Base-by-base conservation (phyloP, 2,329 filamentous ascomycete species). In the Trichoderma citrinoviride region DNA sequence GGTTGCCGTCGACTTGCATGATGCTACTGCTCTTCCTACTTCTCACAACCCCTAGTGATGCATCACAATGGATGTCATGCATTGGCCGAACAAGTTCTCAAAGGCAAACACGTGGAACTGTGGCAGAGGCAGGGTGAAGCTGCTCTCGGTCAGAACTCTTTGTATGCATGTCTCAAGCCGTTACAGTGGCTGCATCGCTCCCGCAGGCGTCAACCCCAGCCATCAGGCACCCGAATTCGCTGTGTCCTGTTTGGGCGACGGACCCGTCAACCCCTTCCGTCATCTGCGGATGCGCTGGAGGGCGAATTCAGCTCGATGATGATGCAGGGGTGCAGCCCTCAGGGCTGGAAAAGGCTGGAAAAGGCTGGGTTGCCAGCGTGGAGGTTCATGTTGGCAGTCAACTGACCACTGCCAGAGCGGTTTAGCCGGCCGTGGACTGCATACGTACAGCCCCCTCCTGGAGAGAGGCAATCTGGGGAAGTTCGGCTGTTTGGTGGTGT, bases 261-360 rank as follows among this genome's bases (percentile, higher is more conserved):
- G 33, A 37, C 3, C 19, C 40, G 19, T 14, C 33, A 14, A 37
- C 21, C 46, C 14, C 40, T 37, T 53, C n/a, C 58, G 37, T 53
- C 46, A 47, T 61, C 58, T 50, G 40, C 33, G 47, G 58, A 53
- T 61, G 49, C 49, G 17, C 58, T 53, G 47, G 47, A 52, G n/a
- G 23, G 4, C 23, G 23, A 52, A 23, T 44, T 37, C 41, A 19
- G 41, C 27, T 46, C 60, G 23, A 6, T 37, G 23, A 6, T 37
- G 60, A 54, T 43, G 60, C 60, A 53, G 47, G 47, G 60, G 60
- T 62, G 50, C 47, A 43, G n/a, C n/a, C 17, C 25, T 47, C 40
- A 19, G n/a, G n/a, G n/a, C n/a, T n/a, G n/a, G n/a, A n/a, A 14
- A 19, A 8, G n/a, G 40, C 15, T 29, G 40, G 43, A 37, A 37